Conservation (phyloP, 257 asterid genomes). For the Thymus quinquecostatus region DNA sequence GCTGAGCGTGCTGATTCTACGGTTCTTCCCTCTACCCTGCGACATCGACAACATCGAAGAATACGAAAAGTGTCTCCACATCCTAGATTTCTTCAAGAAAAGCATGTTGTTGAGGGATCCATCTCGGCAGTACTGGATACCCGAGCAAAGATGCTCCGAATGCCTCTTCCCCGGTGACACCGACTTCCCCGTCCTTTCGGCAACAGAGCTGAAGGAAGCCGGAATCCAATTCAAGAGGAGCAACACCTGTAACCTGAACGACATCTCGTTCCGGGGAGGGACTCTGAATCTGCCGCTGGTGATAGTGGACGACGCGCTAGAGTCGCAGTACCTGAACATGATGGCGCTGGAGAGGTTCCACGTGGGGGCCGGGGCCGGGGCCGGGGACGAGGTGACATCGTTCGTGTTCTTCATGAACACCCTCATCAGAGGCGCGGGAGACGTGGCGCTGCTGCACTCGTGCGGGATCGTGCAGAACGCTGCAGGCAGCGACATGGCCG, state of each 20-base stretch:
- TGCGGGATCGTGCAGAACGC: conserved; percentile 40
- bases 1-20: background rate
- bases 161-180: background rate
- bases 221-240: conserved; percentile 40
- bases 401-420: conserved; percentile 45
- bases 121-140: too few relatives aligned
- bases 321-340: conserved; percentile 34
- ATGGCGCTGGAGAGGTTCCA: conserved; percentile 51
- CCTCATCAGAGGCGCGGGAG: conserved; percentile 37
- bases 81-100: background rate
- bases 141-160: background rate
- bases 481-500: conserved; percentile 45
- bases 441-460: conserved; percentile 42
- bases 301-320: conserved; percentile 15
- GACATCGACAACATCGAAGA: background rate
- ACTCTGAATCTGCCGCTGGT: conserved; percentile 33
- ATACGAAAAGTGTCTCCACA: background rate
- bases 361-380: conserved; percentile 22
- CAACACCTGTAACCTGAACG: conserved; percentile 32
- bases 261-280: conserved; percentile 33
- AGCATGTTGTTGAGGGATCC: background rate
- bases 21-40: background rate
- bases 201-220: conserved; percentile 43
- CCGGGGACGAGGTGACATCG: conserved; percentile 45
- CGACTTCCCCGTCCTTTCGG: conserved; percentile 32